A percentile compares a stretch with the other conserved stretches of the same genome.
Conservation (phyloP, 306 rosid genomes). For the Hylodesmum podocarpum region DNA sequence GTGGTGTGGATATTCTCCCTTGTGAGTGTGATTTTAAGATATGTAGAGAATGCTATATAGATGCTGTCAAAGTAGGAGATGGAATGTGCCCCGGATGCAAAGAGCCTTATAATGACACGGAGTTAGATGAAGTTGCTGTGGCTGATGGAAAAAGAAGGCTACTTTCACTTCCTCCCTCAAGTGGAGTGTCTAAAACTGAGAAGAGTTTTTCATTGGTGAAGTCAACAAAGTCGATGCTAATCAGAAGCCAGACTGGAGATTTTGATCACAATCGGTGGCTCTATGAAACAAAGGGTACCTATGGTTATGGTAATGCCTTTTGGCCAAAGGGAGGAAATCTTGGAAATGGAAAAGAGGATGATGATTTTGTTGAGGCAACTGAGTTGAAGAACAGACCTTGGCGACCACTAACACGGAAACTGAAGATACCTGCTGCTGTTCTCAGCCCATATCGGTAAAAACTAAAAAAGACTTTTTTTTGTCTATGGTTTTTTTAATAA, state of each 20-base stretch:
- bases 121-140: constrained; percentile 70
- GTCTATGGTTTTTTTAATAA: background rate
- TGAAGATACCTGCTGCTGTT: constrained; percentile 92
- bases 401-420: constrained; percentile 89
- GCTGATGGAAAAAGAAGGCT: constrained; percentile 59
- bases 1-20: constrained; percentile 90
- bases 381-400: constrained; percentile 80
- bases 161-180: constrained; percentile 73
- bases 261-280: constrained; percentile 95
- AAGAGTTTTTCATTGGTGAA: constrained; percentile 89
- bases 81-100: constrained; percentile 92
- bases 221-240: constrained; percentile 75
- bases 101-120: constrained; percentile 81
- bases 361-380: constrained; percentile 56
- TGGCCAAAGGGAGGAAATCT: constrained; percentile 92
- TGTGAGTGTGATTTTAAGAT: constrained; percentile 97
- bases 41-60: constrained; percentile 89
- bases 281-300: constrained; percentile 91
- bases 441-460: constrained; percentile 89
- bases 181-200: constrained; percentile 76
- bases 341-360: constrained; percentile 62
- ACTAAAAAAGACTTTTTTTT: background rate
- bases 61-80: constrained; percentile 79
- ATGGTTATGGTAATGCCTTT: constrained; percentile 96
- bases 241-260: constrained; percentile 92